Conservation (phyloP, 345 rosid genomes). For the Chamaenerion angustifolium region DNA sequence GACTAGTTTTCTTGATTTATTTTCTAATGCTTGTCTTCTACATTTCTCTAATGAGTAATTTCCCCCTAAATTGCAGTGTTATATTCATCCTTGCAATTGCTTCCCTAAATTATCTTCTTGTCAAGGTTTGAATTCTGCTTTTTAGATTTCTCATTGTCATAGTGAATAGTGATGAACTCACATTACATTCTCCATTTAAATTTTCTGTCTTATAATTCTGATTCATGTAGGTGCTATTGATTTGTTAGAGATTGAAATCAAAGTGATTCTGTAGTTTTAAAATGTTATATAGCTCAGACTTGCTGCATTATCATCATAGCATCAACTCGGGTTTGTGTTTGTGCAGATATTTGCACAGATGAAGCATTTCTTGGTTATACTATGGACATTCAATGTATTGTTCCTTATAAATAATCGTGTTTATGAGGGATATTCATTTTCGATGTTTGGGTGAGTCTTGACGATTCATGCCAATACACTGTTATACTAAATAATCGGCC, state of each 20-base stretch:
- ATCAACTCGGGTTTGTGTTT: conserved; percentile 11
- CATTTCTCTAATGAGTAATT: conserved; percentile 1
- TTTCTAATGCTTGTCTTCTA: neutral
- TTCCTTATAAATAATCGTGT: conserved; percentile 75
- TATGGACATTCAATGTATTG: conserved; percentile 67
- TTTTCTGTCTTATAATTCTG: too few relatives aligned
- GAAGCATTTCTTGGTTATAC: conserved; percentile 36
- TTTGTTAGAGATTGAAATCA: too few relatives aligned
- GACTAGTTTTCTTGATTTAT: neutral
- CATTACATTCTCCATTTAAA: too few relatives aligned
- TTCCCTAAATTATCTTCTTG: conserved; percentile 51
- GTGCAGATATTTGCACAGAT: conserved; percentile 48
- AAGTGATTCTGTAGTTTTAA: too few relatives aligned
- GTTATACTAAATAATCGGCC: conserved; percentile 1
- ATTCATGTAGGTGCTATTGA: too few relatives aligned
- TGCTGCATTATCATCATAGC: too few relatives aligned
- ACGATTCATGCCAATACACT: conserved; percentile 1
- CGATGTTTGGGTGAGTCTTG: conserved; percentile 61
- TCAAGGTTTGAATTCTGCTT: conserved; percentile 36
- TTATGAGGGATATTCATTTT: conserved; percentile 78
- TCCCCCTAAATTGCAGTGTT: conserved; percentile 22
- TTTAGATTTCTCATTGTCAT: too few relatives aligned
- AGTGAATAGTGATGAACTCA: too few relatives aligned
- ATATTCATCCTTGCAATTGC: conserved; percentile 53
- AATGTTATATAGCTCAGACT: too few relatives aligned